These are phyloP conservation scores for Calamus simplicifolius DNA, from an alignment of 176 grass and related monocot species.

Conservation along the genomic window DNA sequence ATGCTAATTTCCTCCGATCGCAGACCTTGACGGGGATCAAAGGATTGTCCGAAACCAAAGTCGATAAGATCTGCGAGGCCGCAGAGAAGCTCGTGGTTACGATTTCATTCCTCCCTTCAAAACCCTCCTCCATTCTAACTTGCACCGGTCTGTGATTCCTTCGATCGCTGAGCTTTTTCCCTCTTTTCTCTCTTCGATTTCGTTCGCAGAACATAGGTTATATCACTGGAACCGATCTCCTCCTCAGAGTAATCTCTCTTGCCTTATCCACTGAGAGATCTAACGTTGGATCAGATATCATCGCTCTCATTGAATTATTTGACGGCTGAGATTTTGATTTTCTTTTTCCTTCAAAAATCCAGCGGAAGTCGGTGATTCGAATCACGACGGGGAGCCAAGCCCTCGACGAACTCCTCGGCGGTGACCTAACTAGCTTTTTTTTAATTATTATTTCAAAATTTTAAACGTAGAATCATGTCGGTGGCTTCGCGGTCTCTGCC, in stretches of 20 bases:
- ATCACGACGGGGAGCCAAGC: conserved; percentile 88
- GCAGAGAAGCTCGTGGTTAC: conserved; percentile 77
- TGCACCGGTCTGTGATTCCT: not conserved
- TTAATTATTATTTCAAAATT: no score
- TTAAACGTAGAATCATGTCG: no score
- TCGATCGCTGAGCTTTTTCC: no score
- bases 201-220: conserved; percentile 57
- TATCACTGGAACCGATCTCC: conserved; percentile 76
- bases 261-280: no score
- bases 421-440: conserved; percentile 19
- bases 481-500: no score
- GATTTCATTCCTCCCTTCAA: conserved; percentile 4
- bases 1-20: not conserved
- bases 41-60: conserved; percentile 87
- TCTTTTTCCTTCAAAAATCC: not conserved
- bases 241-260: conserved; percentile 37
- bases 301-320: not conserved
- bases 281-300: not conserved
- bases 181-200: not conserved
- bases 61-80: conserved; percentile 87
- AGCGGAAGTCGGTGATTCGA: conserved; percentile 70
- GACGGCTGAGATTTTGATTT: not conserved
- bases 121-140: not conserved
- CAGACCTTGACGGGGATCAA: conserved; percentile 86
- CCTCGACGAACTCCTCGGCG: conserved; percentile 76